These are phyloP conservation scores for Aspergillus cavernicola DNA, from an alignment of 495 filamentous ascomycete genomes.

Conservation along the genomic window DNA sequence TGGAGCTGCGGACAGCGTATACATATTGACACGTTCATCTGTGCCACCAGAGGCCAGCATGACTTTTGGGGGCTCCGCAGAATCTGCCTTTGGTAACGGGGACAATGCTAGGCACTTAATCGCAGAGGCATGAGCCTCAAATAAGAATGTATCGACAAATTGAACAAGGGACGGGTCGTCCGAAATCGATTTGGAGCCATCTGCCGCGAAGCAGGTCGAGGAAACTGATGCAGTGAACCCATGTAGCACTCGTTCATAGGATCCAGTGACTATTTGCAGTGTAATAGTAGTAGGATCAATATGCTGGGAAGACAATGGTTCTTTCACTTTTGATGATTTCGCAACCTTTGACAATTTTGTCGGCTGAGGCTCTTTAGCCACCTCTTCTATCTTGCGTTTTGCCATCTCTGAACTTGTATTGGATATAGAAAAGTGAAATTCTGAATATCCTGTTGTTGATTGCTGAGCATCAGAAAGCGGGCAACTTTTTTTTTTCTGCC, in stretches of 20 bases:
- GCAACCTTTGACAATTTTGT: conserved; percentile 30
- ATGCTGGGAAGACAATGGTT: conserved; percentile 17
- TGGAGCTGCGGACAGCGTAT: conserved; percentile 76
- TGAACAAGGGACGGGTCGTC: conserved; percentile 42
- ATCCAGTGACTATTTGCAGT: conserved; percentile 87
- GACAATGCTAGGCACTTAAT: conserved; percentile 89
- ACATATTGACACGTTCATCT: conserved; percentile 93
- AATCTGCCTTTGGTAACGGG: conserved; percentile 58
- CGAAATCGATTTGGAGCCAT: conserved; percentile 17
- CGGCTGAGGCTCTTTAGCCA: conserved; percentile 30
- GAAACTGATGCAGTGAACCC: conserved; percentile 77
- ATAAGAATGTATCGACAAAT: conserved; percentile 93
- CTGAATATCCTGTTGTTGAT: conserved; percentile 13
- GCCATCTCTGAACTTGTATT: conserved; percentile 49
- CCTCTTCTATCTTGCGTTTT: conserved; percentile 68
- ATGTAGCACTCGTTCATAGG: conserved; percentile 92
- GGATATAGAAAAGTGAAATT: conserved; percentile 4
- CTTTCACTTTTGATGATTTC: conserved; percentile 28
- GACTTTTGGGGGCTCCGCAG: conserved; percentile 60
- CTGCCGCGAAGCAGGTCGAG: conserved; percentile 23
- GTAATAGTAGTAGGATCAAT: conserved; percentile 42
- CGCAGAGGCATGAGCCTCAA: conserved; percentile 85
- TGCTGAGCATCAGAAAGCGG: conserved; percentile 13
- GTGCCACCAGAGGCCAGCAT: conserved; percentile 85
- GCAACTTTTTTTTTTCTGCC: conserved; percentile 27